These are phyloP conservation scores for Eucalyptus leucophloia DNA, from an alignment of 345 rosid genomes.

Conservation along the genomic window DNA sequence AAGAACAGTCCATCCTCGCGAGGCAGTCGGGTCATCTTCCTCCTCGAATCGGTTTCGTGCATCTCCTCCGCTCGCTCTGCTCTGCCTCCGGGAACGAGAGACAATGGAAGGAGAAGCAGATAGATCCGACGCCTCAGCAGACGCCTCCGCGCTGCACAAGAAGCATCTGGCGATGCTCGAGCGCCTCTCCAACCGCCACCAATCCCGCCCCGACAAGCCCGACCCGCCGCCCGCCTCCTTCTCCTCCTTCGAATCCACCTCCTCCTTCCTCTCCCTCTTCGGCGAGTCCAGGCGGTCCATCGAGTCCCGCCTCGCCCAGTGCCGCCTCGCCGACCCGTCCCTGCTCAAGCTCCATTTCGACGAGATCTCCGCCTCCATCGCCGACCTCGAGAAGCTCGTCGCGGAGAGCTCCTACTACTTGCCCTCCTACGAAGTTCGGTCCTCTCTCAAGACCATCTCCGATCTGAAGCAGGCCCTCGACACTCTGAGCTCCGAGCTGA, in stretches of 20 bases:
- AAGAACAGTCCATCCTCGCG: neutral
- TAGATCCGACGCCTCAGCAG: neutral
- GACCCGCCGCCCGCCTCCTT: neutral
- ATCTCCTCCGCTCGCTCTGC: neutral
- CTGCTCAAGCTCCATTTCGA: conserved; percentile 32
- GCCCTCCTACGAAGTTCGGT: conserved; percentile 73
- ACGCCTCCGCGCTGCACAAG: neutral
- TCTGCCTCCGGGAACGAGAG: neutral
- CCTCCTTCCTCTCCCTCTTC: conserved; percentile 57
- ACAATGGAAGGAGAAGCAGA: neutral
- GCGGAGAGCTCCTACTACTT: conserved; percentile 65
- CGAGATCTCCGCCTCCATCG: conserved; percentile 41
- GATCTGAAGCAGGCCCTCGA: conserved; percentile 63
- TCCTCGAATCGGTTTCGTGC: neutral
- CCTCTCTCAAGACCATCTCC: conserved; percentile 52
- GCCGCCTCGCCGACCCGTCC: conserved; percentile 22
- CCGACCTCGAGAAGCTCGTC: conserved; percentile 59
- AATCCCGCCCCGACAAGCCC: conserved; percentile 18
- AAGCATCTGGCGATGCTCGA: conserved; percentile 73
- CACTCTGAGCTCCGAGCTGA: conserved; percentile 18
- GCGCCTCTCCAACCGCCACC: conserved; percentile 70
- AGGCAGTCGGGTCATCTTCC: neutral
- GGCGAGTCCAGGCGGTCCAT: conserved; percentile 37
- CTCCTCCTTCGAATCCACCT: conserved; percentile 27
- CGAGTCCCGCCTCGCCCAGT: conserved; percentile 29